A percentile compares a stretch with the other conserved stretches of the same genome.
Evolutionary conservation across 495 filamentous ascomycete genomes (phyloP).

Genomic region (Penicillium simplicissimum): DNA sequence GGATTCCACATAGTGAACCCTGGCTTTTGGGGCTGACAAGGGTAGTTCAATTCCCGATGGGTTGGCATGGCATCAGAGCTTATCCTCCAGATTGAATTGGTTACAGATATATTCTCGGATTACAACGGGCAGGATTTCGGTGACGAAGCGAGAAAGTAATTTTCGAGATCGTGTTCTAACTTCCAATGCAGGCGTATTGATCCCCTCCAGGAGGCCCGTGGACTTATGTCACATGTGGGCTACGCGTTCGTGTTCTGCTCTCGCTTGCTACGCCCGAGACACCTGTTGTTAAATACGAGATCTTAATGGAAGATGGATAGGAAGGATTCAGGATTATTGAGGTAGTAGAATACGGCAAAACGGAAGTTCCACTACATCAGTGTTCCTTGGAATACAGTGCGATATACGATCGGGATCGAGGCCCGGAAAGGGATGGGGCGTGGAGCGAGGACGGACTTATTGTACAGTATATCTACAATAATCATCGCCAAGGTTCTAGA

Average conservation of each 20-base stretch:
- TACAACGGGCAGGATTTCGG: not conserved
- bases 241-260: not conserved
- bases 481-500: no score
- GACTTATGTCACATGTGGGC: not conserved
- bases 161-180: not conserved
- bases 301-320: not conserved
- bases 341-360: not conserved
- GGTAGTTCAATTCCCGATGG: not conserved
- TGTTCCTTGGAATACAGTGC: not conserved
- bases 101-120: no score
- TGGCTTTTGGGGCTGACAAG: conserved; percentile 1
- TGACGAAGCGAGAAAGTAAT: not conserved
- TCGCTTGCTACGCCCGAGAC: not conserved
- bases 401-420: not conserved
- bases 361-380: not conserved
- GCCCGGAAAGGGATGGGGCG: not conserved
- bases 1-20: not conserved
- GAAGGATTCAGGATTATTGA: not conserved
- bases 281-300: not conserved
- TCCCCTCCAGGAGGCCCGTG: not conserved
- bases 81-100: not conserved
- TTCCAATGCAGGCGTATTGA: not conserved
- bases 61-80: no score
- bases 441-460: not conserved
- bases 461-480: no score